Evolutionary conservation across 1,284 basidiomycete species (phyloP).

Genomic region (Heterobasidion parviporum): DNA sequence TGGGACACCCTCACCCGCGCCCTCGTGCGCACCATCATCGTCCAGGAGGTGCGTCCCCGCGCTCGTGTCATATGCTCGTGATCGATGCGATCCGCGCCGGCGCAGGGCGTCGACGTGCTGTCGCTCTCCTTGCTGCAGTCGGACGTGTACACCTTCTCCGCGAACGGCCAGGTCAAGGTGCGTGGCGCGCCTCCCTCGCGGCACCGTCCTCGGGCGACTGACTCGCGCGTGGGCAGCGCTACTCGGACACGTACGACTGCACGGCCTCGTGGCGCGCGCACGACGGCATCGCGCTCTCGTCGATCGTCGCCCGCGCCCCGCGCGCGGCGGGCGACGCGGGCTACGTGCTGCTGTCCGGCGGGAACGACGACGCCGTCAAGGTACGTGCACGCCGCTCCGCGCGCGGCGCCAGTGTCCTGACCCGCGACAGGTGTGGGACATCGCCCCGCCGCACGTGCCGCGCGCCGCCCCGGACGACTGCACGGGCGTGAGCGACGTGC

Average conservation of each 20-base stretch:
- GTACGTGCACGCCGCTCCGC: slow-evolving; percentile 25
- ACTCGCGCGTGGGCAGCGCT: slow-evolving; percentile 37
- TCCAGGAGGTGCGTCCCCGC: slow-evolving; percentile 54
- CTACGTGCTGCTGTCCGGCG: slow-evolving; percentile 67
- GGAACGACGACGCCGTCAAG: slow-evolving; percentile 80
- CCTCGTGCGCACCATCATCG: slow-evolving; percentile 78
- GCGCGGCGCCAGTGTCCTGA: not conserved
- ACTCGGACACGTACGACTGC: slow-evolving; percentile 78
- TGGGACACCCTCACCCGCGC: slow-evolving; percentile 89
- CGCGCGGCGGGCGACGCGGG: slow-evolving; percentile 16
- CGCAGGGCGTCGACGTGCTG: slow-evolving; percentile 68
- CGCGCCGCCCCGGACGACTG: not conserved
- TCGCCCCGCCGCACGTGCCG: slow-evolving; percentile 24
- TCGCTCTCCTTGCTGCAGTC: slow-evolving; percentile 68
- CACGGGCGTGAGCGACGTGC: slow-evolving; percentile 36
- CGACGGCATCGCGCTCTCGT: slow-evolving; percentile 75
- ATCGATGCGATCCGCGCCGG: not conserved
- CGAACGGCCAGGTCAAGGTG: slow-evolving; percentile 76
- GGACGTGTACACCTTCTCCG: slow-evolving; percentile 79
- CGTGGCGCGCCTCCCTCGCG: slow-evolving; percentile 1
- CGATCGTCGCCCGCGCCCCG: slow-evolving; percentile 36
- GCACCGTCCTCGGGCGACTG: not conserved
- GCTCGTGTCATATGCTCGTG: not conserved
- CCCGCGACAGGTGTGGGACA: slow-evolving; percentile 45
- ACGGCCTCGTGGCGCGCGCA: slow-evolving; percentile 78